Conservation (phyloP, 345 rosid genomes). For the Sapria himalayana region DNA sequence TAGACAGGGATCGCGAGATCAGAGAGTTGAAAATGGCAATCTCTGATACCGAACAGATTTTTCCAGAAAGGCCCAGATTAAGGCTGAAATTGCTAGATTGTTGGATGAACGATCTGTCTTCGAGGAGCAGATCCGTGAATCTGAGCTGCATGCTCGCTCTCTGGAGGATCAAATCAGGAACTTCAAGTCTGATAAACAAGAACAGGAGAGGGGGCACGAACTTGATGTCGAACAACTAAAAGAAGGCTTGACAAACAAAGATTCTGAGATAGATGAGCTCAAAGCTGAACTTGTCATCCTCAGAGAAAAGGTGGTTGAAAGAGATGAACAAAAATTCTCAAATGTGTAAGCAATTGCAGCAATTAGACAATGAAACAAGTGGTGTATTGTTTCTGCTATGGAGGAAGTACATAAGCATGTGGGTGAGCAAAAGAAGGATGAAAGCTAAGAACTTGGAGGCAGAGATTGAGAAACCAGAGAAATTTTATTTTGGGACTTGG, state of each 20-base stretch:
- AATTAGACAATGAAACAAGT: slow-evolving; percentile 28
- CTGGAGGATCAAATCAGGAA: slow-evolving; percentile 42
- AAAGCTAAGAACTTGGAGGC: slow-evolving; percentile 22
- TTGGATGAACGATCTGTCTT: slow-evolving; percentile 22
- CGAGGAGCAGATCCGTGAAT: slow-evolving; percentile 31
- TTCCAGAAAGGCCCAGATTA: slow-evolving; percentile 36
- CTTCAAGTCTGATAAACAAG: slow-evolving; percentile 24
- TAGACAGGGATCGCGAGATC: slow-evolving; percentile 52
- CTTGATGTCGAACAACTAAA: slow-evolving; percentile 19
- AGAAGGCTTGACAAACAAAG: slow-evolving; percentile 21
- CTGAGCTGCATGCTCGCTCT: slow-evolving; percentile 40
- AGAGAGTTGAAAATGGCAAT: slow-evolving; percentile 30
- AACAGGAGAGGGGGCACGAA: slow-evolving; percentile 16
- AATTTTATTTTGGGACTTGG: slow-evolving; percentile 24
- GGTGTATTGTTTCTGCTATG: slow-evolving; percentile 15
- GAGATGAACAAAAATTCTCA: slow-evolving; percentile 20
- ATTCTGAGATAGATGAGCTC: slow-evolving; percentile 21
- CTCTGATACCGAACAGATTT: slow-evolving; percentile 44
- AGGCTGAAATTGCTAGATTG: slow-evolving; percentile 37
- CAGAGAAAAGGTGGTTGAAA: slow-evolving; percentile 15
- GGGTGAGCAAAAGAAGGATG: slow-evolving; percentile 17
- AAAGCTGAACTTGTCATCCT: slow-evolving; percentile 11
- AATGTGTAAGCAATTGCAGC: slow-evolving; percentile 27
- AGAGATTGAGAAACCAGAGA: slow-evolving; percentile 29
- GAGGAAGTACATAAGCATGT: slow-evolving; percentile 12